A percentile compares a stretch with the other conserved stretches of the same genome.
Conservation (phyloP, 495 filamentous ascomycete genomes). For the Delitschia confertaspora region DNA sequence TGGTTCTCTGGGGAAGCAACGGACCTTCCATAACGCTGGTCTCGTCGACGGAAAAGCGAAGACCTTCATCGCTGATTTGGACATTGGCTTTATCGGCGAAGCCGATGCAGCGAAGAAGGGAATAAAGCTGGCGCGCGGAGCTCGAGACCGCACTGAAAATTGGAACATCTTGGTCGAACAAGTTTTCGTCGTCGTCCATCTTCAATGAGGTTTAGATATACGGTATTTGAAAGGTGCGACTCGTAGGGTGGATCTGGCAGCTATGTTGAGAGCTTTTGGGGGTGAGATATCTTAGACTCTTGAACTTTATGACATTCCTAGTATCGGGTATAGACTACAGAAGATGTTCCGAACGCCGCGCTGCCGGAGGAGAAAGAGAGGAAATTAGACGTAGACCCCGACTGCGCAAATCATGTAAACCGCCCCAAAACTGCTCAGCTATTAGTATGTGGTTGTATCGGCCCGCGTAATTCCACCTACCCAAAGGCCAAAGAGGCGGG, state of each 20-base stretch:
- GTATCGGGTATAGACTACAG: conserved; percentile 19
- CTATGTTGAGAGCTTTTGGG: too few species aligned
- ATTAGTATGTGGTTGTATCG: too few species aligned
- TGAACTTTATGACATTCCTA: conserved; percentile 26
- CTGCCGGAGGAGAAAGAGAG: conserved; percentile 7
- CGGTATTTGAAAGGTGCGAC: too few species aligned
- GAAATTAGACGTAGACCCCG: conserved; percentile 86
- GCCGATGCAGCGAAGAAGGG: conserved; percentile 79
- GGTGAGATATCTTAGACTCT: conserved; percentile 7
- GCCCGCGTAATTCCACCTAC: too few species aligned
- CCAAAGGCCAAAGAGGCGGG: conserved; percentile 84
- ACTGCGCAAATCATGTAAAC: conserved; percentile 98
- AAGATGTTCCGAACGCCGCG: conserved; percentile 23
- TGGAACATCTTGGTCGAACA: conserved; percentile 39
- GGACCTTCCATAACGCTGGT: conserved; percentile 73
- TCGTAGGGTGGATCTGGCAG: too few species aligned
- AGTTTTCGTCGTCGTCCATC: conserved; percentile 33
- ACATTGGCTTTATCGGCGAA: conserved; percentile 76
- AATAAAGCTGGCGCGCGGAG: conserved; percentile 78
- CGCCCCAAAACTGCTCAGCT: conserved; percentile 75
- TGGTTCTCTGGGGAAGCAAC: not conserved
- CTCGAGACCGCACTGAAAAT: conserved; percentile 77
- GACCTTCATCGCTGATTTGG: conserved; percentile 69
- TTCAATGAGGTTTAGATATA: too few species aligned
- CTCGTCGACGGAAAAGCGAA: conserved; percentile 81